A percentile compares a stretch with the other conserved stretches of the same genome.
phyloP scores from a whole-genome alignment of 805 yeast species.

The Barnettozyma botsteinii region DNA sequence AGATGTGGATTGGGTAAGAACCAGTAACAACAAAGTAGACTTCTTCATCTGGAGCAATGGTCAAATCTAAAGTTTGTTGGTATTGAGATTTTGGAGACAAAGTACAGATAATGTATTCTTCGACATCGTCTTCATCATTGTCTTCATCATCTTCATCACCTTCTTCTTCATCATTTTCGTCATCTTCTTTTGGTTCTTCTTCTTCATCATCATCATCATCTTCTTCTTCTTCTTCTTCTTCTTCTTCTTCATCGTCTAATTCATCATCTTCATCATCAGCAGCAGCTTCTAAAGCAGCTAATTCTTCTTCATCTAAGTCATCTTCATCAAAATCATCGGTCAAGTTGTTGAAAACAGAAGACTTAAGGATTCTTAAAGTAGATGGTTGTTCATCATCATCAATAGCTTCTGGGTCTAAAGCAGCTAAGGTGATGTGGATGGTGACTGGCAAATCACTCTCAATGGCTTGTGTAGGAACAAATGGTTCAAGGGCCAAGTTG shows the following conservation, averaged over 20 bases:
- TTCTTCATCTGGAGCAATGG: conserved; percentile 90
- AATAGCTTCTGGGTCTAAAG: conserved; percentile 83
- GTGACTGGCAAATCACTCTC: conserved; percentile 85
- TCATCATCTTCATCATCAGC: conserved; percentile 29
- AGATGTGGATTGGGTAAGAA: conserved; percentile 84
- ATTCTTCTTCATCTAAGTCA: conserved; percentile 38
- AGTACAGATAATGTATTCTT: conserved; percentile 83
- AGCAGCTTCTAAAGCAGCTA: conserved; percentile 12
- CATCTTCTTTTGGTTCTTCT: conserved; percentile 45
- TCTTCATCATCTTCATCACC: conserved; percentile 41
- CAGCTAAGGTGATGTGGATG: conserved; percentile 89
- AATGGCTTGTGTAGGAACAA: conserved; percentile 80
- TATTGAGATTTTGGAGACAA: conserved; percentile 76
- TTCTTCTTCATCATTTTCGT: conserved; percentile 28
- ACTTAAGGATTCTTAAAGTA: conserved; percentile 81
- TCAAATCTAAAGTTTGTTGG: conserved; percentile 89
- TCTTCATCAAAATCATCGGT: conserved; percentile 35
- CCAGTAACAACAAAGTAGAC: conserved; percentile 93
- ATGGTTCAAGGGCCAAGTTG: conserved; percentile 82
- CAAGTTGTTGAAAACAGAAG: conserved; percentile 36
- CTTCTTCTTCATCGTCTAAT: conserved; percentile 26
- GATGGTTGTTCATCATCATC: conserved; percentile 82
- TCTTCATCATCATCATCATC: conserved; percentile 48
- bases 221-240: conserved; percentile 37
- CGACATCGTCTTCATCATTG: conserved; percentile 68